A percentile compares a stretch with the other conserved stretches of the same genome.
Evolutionary conservation across 257 asterid species (phyloP).

Genomic region (Anisodus tanguticus): DNA sequence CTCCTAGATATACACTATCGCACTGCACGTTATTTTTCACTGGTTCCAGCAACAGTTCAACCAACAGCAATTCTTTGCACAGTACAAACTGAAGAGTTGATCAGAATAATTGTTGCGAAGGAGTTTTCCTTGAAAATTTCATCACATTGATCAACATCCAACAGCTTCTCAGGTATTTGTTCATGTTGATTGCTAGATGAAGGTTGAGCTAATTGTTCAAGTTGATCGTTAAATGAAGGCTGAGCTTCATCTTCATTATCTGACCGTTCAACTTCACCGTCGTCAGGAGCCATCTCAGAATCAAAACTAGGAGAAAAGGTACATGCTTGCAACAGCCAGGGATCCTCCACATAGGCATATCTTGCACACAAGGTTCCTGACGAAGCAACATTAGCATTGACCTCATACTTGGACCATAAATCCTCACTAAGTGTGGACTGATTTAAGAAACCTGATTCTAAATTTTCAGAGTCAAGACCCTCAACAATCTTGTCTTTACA

Average conservation of each 20-base stretch:
- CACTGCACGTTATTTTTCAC: conserved; percentile 90
- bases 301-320: conserved; percentile 33
- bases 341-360: conserved; percentile 79
- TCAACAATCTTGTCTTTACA: conserved; percentile 42
- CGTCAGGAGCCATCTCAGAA: conserved; percentile 38
- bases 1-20: conserved; percentile 89
- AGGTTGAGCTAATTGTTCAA: conserved; percentile 38
- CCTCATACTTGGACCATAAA: conserved; percentile 39
- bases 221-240: conserved; percentile 42
- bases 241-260: conserved; percentile 43
- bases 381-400: conserved; percentile 36
- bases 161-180: conserved; percentile 48
- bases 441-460: conserved; percentile 41
- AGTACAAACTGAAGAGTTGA: conserved; percentile 93
- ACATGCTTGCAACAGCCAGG: conserved; percentile 70
- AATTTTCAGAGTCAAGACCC: conserved; percentile 40
- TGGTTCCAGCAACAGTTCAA: conserved; percentile 91
- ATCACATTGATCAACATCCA: conserved; percentile 54
- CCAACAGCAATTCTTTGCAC: conserved; percentile 97
- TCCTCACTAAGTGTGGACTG: conserved; percentile 34
- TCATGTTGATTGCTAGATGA: conserved; percentile 45
- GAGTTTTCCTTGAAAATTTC: conserved; percentile 48
- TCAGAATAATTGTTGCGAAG: conserved; percentile 74
- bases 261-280: conserved; percentile 35
- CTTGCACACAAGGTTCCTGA: conserved; percentile 34